Base-by-base conservation (phyloP, 371 early-diverging fungal genomes). In the Nematocida major region DNA sequence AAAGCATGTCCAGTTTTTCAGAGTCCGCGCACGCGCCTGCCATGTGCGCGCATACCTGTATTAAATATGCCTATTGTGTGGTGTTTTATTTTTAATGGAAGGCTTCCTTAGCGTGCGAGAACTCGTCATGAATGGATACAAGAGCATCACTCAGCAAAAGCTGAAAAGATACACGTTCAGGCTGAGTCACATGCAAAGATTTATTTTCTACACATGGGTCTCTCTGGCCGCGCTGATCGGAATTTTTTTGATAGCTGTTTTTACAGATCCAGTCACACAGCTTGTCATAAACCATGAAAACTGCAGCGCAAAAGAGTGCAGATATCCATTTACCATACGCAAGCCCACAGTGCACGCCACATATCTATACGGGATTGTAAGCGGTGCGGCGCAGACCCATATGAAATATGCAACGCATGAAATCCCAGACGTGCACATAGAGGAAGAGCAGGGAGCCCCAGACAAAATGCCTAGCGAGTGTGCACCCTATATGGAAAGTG, bases 371-470 rank as follows among this genome's bases (percentile, higher is more conserved):
- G 49, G 39, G 3, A 13, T 18, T 38, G 76, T 73, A 3, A 63
- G 63, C 5, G 45, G 59, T 32, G 24, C 59, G 22, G 70, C 76
- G 32, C 76, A 73, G 39, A 61, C 47, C 1, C 76, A 73, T 53
- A 63, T 73, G 76, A 39, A 57, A 36, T 57, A 57, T 36, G 38
- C 13, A 9, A 7, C 22, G 22, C 36, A 57, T 11, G 57, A 57
- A 43, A 0, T 36, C 11, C 15, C 13, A 20, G 11, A 57, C 62
- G 13, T 49, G 36, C 15, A n/a, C 26, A 18, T 11, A 57, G n/a
- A 66, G 18, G 24, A 48, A 9, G 26, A 7, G n/a, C 20, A 30
- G 15, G 40, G 20, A 51, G 22, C 11, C 49, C 48, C 20, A 18
- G 62, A 32, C 7, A 3, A 54, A 30, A 26, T 20, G 30, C 5